These are phyloP conservation scores for Boletus vinaceobasis DNA, from an alignment of 768 basidiomycete genomes.

Conservation along the genomic window DNA sequence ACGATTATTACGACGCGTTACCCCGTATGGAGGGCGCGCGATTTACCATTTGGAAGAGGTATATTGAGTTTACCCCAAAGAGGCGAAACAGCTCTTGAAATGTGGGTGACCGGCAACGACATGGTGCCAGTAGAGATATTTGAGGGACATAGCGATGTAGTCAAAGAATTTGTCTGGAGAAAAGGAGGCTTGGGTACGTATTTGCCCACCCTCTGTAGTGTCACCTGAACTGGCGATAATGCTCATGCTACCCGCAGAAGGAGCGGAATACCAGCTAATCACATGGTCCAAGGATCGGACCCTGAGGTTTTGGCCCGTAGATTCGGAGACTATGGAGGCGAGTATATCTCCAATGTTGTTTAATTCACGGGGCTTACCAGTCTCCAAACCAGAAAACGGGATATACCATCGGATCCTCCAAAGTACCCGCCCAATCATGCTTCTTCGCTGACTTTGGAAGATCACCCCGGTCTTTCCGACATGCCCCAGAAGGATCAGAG, in stretches of 20 bases:
- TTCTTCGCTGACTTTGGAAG: constrained; percentile 23
- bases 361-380: constrained; percentile 8
- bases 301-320: constrained; percentile 87
- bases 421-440: constrained; percentile 24
- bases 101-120: constrained; percentile 53
- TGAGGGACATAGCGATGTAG: constrained; percentile 88
- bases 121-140: constrained; percentile 62
- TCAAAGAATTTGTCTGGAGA: constrained; percentile 98
- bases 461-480: constrained; percentile 48
- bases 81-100: constrained; percentile 77
- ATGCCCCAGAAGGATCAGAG: constrained; percentile 43
- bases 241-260: constrained; percentile 32
- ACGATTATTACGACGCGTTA: constrained; percentile 68
- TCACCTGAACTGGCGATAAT: background rate
- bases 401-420: constrained; percentile 31
- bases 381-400: constrained; percentile 46
- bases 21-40: constrained; percentile 92
- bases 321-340: constrained; percentile 66
- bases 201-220: background rate
- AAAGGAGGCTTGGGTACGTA: constrained; percentile 53
- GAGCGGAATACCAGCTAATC: constrained; percentile 57
- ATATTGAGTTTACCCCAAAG: constrained; percentile 86
- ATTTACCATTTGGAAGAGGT: constrained; percentile 89
- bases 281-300: constrained; percentile 91
- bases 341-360: constrained; percentile 3